Conservation (phyloP, 192 early-diverging fungal species). For the Backusella circina region DNA sequence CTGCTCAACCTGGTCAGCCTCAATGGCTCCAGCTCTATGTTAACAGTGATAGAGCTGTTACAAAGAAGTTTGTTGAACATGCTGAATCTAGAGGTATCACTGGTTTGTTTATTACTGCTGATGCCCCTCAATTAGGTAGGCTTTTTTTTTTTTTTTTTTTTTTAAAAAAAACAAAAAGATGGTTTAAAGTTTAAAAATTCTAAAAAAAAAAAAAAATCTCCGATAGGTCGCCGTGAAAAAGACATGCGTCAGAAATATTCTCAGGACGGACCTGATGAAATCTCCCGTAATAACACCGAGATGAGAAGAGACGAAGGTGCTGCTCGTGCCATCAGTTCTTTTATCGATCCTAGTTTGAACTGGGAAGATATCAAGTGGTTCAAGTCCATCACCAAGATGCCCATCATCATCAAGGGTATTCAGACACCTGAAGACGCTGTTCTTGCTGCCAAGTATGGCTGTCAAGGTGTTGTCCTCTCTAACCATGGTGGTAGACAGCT, state of each 20-base stretch:
- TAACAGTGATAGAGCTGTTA: conserved; percentile 61
- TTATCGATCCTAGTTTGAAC: conserved; percentile 80
- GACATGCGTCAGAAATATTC: conserved; percentile 78
- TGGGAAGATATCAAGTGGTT: conserved; percentile 94
- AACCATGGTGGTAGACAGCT: conserved; percentile 98
- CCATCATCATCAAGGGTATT: conserved; percentile 92
- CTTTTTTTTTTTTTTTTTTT: background rate
- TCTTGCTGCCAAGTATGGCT: conserved; percentile 73
- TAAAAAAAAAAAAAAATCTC: background rate
- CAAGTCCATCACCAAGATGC: conserved; percentile 74
- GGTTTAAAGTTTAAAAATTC: background rate
- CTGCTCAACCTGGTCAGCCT: conserved; percentile 38
- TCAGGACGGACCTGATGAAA: conserved; percentile 28
- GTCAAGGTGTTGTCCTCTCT: conserved; percentile 83
- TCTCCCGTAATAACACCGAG: conserved; percentile 19
- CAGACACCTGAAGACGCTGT: conserved; percentile 88
- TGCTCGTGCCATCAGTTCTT: conserved; percentile 64
- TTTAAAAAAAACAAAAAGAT: background rate
- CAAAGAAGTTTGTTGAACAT: conserved; percentile 61
- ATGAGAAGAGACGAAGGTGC: conserved; percentile 53
- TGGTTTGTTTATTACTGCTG: conserved; percentile 79
- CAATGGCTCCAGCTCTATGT: conserved; percentile 86
- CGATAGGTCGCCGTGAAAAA: conserved; percentile 63
- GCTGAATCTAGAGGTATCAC: conserved; percentile 78
- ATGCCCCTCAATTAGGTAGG: conserved; percentile 64